Conservation (phyloP, 768 basidiomycete species). For the Tylopilus vinaceipallidus region DNA sequence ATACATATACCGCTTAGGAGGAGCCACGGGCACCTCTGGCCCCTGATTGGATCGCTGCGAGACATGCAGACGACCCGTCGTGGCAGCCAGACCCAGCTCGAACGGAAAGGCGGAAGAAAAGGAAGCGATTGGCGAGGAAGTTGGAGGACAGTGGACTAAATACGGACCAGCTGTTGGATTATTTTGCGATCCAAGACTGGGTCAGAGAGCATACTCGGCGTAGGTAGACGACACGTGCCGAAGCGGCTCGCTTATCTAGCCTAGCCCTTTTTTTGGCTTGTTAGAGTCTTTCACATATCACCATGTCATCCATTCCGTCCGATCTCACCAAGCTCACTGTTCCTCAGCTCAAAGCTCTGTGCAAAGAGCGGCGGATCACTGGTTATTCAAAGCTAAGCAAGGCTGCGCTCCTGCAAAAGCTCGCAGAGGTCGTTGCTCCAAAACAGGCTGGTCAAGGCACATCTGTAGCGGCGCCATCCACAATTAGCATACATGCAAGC, state of each 20-base stretch:
- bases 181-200: constrained; percentile 16
- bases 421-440: constrained; percentile 17
- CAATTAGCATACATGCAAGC: no score
- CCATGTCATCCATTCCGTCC: not conserved
- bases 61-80: constrained; percentile 17
- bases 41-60: constrained; percentile 26
- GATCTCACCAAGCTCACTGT: constrained; percentile 47
- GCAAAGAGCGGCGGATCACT: constrained; percentile 58
- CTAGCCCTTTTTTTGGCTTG: no score
- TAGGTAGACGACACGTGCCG: not conserved
- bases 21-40: constrained; percentile 15
- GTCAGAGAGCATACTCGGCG: constrained; percentile 11
- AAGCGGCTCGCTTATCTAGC: no score
- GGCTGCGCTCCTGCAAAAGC: constrained; percentile 51
- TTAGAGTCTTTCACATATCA: no score
- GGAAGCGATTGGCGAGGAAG: constrained; percentile 14
- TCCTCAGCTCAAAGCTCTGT: constrained; percentile 61
- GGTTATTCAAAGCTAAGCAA: constrained; percentile 72
- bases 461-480: not conserved
- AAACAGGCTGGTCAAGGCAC: not conserved
- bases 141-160: constrained; percentile 14
- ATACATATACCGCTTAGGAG: constrained; percentile 10
- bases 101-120: constrained; percentile 10
- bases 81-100: constrained; percentile 9
- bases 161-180: constrained; percentile 16